Evolutionary conservation across 2,329 filamentous ascomycete genomes (phyloP).

Genomic region (Clonostachys sp.): DNA sequence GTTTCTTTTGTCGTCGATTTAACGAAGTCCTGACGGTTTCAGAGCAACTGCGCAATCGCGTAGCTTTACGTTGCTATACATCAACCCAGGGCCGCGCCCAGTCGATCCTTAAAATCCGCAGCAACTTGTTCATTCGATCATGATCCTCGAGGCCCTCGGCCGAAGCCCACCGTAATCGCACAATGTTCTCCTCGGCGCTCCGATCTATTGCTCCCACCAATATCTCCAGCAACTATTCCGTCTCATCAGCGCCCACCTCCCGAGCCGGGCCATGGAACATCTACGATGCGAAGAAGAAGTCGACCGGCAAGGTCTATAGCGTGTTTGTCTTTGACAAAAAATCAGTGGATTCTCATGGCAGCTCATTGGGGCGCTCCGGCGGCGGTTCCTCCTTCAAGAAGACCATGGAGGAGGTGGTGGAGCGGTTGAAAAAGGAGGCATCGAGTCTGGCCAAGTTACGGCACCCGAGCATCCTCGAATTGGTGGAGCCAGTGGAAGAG

Average conservation of each 20-base stretch:
- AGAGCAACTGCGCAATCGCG: too few species aligned
- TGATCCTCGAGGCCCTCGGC: conserved; percentile 3
- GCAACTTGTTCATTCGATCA: neutral
- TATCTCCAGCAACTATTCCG: conserved; percentile 86
- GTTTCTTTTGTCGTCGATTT: too few species aligned
- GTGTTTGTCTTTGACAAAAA: conserved; percentile 95
- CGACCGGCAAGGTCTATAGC: conserved; percentile 81
- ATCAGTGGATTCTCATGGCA: conserved; percentile 60
- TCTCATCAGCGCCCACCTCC: conserved; percentile 71
- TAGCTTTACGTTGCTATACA: too few species aligned
- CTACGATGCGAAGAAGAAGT: conserved; percentile 95
- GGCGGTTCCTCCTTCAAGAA: conserved; percentile 53
- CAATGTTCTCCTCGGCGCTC: conserved; percentile 89
- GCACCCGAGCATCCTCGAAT: conserved; percentile 87
- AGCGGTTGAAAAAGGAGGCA: conserved; percentile 87
- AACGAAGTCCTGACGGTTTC: too few species aligned
- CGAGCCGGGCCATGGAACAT: conserved; percentile 94
- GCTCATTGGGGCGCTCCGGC: conserved; percentile 29
- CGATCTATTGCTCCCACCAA: conserved; percentile 90
- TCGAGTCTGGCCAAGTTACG: conserved; percentile 81
- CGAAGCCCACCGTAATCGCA: conserved; percentile 16
- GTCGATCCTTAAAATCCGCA: too few species aligned
- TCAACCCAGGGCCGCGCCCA: too few species aligned
- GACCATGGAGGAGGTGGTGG: conserved; percentile 82
- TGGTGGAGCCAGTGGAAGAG: conserved; percentile 93